Base-by-base conservation (phyloP, 139 green algal genomes). In the Picochlorum sp. region DNA sequence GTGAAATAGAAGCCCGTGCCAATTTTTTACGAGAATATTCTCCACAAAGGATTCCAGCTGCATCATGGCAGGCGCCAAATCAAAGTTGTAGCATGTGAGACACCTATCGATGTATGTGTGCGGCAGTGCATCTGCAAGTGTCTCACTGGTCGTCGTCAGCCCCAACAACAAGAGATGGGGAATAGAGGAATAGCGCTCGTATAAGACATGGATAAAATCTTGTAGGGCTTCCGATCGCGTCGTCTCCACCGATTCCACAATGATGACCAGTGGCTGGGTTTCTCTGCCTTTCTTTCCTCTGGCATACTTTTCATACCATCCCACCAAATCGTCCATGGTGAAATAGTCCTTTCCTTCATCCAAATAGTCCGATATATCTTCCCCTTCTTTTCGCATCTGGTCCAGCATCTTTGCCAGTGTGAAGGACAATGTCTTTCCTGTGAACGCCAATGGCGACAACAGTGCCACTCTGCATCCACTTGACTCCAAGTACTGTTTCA, bases 161-260 rank as follows among this genome's bases (percentile, higher is more conserved):
- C 77, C 79, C 30, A 86, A 49, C 47, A 84, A 15, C 21, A 86
- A 54, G 0, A 49, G 62, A 4, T 84, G 45, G 0, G 80, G 80
- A 31, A 86, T 45, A 56, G 71, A 26, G 2, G 14, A 26, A 15
- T 63, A 15, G 41, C 71, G 70, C 59, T 83, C 78, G 34, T 63
- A 71, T 9, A 83, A 52, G 2, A 62, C 26, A 1, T 63, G 6
- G 23, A 86, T 66, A 4, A 86, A 51, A 28, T 78, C 70, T 2
- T 71, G 45, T 15, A 86, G 69, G 3, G 62, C 59, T 23, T 30
- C 11, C 6, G 59, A 23, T 23, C 79, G 63, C 2, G 66, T 60
- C 0, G 45, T 55, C 23, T 86, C 80, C 13, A 65, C 67, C 11
- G 62, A 67, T 54, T 83, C 74, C 51, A 86, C 47, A 21, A 86